These are phyloP conservation scores for Lepidium sativum DNA, from an alignment of 345 rosid genomes.

Conservation along the genomic window DNA sequence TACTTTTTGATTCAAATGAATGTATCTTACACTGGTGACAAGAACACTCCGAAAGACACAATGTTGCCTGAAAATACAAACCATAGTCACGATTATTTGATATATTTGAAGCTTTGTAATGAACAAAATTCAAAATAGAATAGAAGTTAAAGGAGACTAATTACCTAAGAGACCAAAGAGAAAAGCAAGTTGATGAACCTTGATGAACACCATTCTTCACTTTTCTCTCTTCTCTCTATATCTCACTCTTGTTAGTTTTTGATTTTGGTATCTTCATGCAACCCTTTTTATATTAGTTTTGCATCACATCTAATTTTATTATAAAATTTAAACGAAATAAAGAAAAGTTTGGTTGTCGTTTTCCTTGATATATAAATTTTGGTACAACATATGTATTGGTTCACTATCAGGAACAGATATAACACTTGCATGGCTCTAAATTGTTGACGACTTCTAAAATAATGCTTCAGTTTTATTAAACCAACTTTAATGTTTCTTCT, in stretches of 20 bases:
- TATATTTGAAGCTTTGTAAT: neutral
- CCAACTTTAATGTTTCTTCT: neutral
- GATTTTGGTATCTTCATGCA: constrained; percentile 11
- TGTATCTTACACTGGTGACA: constrained; percentile 80
- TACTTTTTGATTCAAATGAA: neutral
- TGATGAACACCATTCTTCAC: constrained; percentile 35
- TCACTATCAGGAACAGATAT: neutral
- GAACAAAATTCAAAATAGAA: neutral
- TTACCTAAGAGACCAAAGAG: constrained; percentile 65
- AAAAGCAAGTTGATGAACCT: constrained; percentile 37
- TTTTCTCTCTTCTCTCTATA: neutral
- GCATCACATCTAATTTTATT: neutral
- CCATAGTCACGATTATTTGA: neutral
- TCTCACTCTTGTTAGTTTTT: neutral
- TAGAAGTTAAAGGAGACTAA: neutral
- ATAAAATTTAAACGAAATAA: neutral
- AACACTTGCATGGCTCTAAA: constrained; percentile 17
- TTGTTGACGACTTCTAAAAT: no score
- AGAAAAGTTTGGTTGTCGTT: constrained; percentile 13
- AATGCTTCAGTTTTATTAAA: no score
- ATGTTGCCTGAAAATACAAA: constrained; percentile 49
- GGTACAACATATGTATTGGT: neutral
- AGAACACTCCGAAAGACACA: constrained; percentile 51
- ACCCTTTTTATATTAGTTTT: constrained; percentile 14
- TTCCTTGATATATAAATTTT: neutral